Evolutionary conservation across 163 green algal species (phyloP).

Genomic region (Coccomyxa subellipsoidea): DNA sequence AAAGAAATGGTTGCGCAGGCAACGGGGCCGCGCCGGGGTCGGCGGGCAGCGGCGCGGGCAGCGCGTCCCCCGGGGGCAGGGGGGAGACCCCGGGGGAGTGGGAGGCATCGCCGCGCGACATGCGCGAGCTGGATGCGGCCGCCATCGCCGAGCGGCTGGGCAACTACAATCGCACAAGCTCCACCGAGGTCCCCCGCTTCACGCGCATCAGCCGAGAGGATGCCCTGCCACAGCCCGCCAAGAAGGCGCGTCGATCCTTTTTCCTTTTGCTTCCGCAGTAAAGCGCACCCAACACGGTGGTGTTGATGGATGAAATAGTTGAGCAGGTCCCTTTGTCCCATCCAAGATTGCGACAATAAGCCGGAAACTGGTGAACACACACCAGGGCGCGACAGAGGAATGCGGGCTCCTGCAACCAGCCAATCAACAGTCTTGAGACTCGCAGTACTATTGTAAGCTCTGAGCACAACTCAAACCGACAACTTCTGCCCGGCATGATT

Average conservation of each 20-base stretch:
- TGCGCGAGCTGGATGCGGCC: background rate
- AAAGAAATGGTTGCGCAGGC: background rate
- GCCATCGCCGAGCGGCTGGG: slow-evolving; percentile 1
- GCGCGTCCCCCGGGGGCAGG: background rate
- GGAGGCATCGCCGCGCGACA: background rate
- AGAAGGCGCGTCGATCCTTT: background rate
- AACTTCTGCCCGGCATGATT: no score
- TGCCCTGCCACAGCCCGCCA: background rate
- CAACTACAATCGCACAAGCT: background rate
- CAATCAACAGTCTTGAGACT: background rate
- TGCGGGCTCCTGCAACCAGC: background rate
- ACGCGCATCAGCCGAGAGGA: background rate
- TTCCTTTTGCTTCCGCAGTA: background rate
- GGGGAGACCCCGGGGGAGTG: background rate
- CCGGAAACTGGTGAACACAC: background rate
- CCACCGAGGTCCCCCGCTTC: background rate
- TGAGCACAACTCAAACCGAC: no score
- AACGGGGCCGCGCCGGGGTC: background rate
- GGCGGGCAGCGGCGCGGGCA: background rate
- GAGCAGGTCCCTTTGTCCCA: background rate
- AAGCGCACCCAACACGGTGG: background rate
- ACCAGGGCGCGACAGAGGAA: background rate
- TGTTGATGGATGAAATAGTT: background rate
- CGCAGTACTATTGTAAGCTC: background rate
- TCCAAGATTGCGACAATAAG: background rate